phyloP scores from a whole-genome alignment of 2,329 filamentous ascomycete genomes.

The Dendryphion nanum region DNA sequence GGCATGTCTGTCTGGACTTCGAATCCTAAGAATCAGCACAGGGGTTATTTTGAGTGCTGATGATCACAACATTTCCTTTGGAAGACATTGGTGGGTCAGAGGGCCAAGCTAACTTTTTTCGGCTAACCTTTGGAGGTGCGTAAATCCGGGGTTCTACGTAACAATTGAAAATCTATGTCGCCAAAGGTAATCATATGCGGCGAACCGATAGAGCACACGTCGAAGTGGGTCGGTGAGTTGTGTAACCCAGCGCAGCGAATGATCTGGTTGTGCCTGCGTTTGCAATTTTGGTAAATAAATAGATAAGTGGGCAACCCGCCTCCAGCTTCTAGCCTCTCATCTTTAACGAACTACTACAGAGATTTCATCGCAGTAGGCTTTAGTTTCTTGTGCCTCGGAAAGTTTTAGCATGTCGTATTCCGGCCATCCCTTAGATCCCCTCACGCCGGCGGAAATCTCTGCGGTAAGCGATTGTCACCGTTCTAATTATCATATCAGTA shows the following conservation, averaged over 20 bases:
- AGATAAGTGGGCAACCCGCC: too few species aligned
- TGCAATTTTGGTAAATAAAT: too few species aligned
- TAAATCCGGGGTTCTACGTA: not conserved
- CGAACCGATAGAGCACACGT: not conserved
- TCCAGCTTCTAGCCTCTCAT: not conserved
- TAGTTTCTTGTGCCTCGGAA: too few species aligned
- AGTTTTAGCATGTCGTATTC: not conserved
- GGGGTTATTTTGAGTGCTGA: too few species aligned
- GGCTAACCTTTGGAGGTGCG: not conserved
- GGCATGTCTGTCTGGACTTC: too few species aligned
- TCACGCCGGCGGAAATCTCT: conserved; percentile 6
- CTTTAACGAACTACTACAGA: not conserved
- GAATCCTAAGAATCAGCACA: too few species aligned
- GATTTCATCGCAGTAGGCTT: not conserved
- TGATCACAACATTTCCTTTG: too few species aligned
- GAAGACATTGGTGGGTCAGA: too few species aligned
- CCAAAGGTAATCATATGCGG: not conserved
- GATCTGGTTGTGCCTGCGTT: too few species aligned
- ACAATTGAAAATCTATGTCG: not conserved
- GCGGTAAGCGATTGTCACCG: conserved; percentile 1
- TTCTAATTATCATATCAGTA: not conserved
- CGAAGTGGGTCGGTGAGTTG: too few species aligned
- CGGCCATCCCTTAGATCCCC: conserved; percentile 6
- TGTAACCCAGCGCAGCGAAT: not conserved
- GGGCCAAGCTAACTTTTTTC: too few species aligned